These are phyloP conservation scores for Diplodia seriata DNA, from an alignment of 2,329 filamentous ascomycete genomes.

Conservation along the genomic window DNA sequence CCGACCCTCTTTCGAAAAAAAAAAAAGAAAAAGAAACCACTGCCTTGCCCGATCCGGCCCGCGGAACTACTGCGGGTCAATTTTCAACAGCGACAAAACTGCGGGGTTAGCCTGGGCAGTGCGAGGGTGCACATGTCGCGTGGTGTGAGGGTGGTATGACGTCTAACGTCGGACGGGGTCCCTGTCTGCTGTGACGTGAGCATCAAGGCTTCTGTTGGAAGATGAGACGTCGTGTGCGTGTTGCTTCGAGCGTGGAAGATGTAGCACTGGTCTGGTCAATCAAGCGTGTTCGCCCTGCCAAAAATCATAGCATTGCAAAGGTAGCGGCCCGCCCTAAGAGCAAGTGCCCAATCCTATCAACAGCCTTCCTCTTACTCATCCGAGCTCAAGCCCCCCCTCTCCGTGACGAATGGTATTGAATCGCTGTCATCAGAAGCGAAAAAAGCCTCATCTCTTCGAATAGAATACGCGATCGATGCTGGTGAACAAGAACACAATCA, in stretches of 20 bases:
- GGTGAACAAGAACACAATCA: constrained; percentile 17
- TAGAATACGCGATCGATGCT: constrained; percentile 27
- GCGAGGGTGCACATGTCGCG: constrained; percentile 21
- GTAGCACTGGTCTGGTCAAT: constrained; percentile 24
- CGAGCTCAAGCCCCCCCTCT: constrained; percentile 5
- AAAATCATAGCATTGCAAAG: constrained; percentile 28
- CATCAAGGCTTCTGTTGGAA: constrained; percentile 3
- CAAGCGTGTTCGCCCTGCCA: constrained; percentile 24
- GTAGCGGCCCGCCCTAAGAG: constrained; percentile 18
- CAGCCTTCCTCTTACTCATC: constrained; percentile 18
- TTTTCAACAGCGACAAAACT: background rate
- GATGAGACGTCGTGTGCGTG: constrained; percentile 10
- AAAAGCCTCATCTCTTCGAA: constrained; percentile 19
- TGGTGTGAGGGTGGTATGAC: constrained; percentile 27
- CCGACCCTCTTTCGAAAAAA: background rate
- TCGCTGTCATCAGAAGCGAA: constrained; percentile 25
- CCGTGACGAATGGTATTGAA: constrained; percentile 25
- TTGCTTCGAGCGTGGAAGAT: background rate
- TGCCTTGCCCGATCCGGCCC: constrained; percentile 11
- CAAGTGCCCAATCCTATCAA: constrained; percentile 21
- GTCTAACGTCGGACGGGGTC: constrained; percentile 9
- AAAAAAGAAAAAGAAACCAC: background rate
- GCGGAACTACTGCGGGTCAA: background rate
- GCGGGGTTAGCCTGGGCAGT: constrained; percentile 17
- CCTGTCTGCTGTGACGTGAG: constrained; percentile 17